Base-by-base conservation (phyloP, 148 eudicot species). In the Arbutus unedo region DNA sequence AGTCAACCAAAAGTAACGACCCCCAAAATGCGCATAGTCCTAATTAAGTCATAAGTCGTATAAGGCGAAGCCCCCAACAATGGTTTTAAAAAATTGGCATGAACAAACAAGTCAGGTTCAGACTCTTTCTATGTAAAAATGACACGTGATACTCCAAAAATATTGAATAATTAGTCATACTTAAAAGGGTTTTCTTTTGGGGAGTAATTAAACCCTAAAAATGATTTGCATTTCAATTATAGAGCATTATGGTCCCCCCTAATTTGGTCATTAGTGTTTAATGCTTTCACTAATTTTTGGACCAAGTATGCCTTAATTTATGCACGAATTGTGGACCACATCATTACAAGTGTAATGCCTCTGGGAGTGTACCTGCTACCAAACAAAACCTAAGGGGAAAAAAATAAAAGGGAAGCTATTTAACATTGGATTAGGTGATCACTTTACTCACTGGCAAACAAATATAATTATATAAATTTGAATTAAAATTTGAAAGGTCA, bases 191-290 rank as follows among this genome's bases (percentile, higher is more conserved):
- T 31, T 31, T 31, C 38, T 31, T 31, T 31, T 31, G 38, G 38
- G 38, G 38, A 31, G 38, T 31, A 31, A 31, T 31, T 31, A 31
- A 31, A 31, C 38, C 38, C 2, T 51, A 51, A 51, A 51, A 51
- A 50, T 7, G 11, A 51, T 8, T 6, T 84, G 47, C 59, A 78
- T 45, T 45, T 31, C 74, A 79, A 56, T 73, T 74, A 72, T 83
- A 31, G 38, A 38, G 78, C 73, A 62, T 5, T n/a, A 76, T 85
- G 85, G 89, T 87, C 85, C 89, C 85, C 88, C 84, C 87, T 48
- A 41, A 14, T 76, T 54, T 53, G 81, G 81, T 83, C 74, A 86
- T 83, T 72, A 80, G 57, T 47, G 56, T 56, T 59, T 82, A 56
- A n/a, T 83, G 67, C 80, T 78, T 18, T 62, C 84, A 75, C 49